Percentiles rank a stretch among this genome's conserved stretches.
These are phyloP conservation scores for Eucalyptus pauciflora DNA, from an alignment of 345 rosid genomes.

Conservation along the genomic window DNA sequence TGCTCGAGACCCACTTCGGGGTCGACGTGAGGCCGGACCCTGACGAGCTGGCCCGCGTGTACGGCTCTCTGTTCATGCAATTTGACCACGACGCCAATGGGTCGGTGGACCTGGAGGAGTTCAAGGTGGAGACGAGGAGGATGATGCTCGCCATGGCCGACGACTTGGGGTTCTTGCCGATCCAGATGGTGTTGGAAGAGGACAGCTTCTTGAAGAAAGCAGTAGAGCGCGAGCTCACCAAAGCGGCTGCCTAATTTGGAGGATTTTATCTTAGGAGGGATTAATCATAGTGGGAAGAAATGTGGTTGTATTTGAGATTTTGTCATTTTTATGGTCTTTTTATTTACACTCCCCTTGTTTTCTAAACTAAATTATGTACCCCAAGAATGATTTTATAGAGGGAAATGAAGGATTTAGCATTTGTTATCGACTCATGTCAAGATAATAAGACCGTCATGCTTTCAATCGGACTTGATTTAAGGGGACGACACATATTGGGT, in stretches of 20 bases:
- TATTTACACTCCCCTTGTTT: not conserved
- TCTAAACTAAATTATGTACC: not conserved
- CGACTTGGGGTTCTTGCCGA: constrained; percentile 29
- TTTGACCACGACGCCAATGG: not conserved
- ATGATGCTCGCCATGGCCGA: not conserved
- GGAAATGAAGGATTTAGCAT: not conserved
- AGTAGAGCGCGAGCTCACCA: constrained; percentile 20
- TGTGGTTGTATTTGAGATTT: not conserved
- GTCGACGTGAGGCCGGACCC: not conserved
- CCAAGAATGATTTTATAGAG: not conserved
- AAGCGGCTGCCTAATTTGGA: not conserved
- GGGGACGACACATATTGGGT: not conserved
- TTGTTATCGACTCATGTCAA: not conserved
- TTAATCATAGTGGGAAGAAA: not conserved
- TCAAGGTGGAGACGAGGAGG: constrained; percentile 2
- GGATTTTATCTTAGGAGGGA: not conserved
- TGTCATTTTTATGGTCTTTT: not conserved
- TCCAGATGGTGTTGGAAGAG: constrained; percentile 38
- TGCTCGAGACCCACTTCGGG: not conserved
- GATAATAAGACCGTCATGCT: not conserved
- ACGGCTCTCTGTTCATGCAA: not conserved
- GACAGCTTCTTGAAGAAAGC: constrained; percentile 37
- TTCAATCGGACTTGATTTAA: not conserved
- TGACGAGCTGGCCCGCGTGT: not conserved
- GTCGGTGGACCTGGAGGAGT: constrained; percentile 4